These are phyloP conservation scores for Elsinoe arachidis DNA, from an alignment of 2,329 filamentous ascomycete species.

Conservation along the genomic window DNA sequence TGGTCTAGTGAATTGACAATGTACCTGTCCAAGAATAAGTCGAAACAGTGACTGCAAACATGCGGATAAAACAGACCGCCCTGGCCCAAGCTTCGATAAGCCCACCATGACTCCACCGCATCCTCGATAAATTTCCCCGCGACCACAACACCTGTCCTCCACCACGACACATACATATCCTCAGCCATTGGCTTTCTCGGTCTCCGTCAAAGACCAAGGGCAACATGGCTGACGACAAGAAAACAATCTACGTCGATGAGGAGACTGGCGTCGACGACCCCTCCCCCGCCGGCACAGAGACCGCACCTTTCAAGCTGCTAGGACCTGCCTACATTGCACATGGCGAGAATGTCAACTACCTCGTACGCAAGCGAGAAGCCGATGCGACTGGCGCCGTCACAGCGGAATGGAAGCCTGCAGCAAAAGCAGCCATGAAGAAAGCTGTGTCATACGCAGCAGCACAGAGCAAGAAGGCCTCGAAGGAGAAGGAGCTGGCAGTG, in stretches of 20 bases:
- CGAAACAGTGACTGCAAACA: not conserved
- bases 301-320: slow-evolving; percentile 72
- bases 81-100: slow-evolving; percentile 11
- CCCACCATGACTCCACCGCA: not conserved
- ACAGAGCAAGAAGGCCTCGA: slow-evolving; percentile 76
- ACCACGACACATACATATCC: not conserved
- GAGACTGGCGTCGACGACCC: slow-evolving; percentile 60
- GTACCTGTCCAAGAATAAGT: not conserved
- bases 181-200: not conserved
- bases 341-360: slow-evolving; percentile 54
- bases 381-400: slow-evolving; percentile 56
- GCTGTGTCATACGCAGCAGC: slow-evolving; percentile 63
- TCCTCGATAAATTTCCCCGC: not conserved
- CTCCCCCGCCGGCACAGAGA: slow-evolving; percentile 40
- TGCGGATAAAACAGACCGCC: not conserved
- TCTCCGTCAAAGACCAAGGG: not conserved
- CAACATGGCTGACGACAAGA: slow-evolving; percentile 25
- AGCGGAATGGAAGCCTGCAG: slow-evolving; percentile 69
- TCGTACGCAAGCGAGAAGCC: slow-evolving; percentile 59
- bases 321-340: slow-evolving; percentile 68
- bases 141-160: not conserved
- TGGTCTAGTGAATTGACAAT: no score
- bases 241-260: slow-evolving; percentile 67
- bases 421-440: slow-evolving; percentile 81
- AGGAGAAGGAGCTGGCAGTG: slow-evolving; percentile 64